Base-by-base conservation (phyloP, 2,329 filamentous ascomycete species). In the Pochonia chlamydosporia region DNA sequence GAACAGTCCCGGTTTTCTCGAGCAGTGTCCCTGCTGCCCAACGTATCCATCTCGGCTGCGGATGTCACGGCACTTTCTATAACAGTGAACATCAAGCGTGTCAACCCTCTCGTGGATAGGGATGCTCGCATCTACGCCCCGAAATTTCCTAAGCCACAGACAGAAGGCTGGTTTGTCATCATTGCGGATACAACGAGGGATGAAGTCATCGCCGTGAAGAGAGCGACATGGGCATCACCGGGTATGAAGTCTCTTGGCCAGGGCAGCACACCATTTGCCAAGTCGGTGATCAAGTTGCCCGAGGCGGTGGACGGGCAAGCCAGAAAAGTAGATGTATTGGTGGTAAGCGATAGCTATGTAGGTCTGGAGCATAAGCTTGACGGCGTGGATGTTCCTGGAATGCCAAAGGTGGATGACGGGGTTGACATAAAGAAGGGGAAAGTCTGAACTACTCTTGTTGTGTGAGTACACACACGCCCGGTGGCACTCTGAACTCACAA, bases 141-240 rank as follows among this genome's bases (percentile, higher is more conserved):
- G 3, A 78, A 80, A 20, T 97, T 95, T 68, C 92, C 92, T 1
- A 99, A 99, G 67, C 83, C 90, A 14, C 93, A 99, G 66, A 93
- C 83, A 0, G 93, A 99, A 61, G 91, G 91, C 0, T 97, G 85
- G 79, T 97, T 99, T 65, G 80, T 93, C 13, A 62, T 97, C 20
- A 76, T 95, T 0, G 84, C 82, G 6, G 82, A 87, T 56, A 59
- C 78, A 3, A 71, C 71, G 1, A 77, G 69, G 6, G 89, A 92
- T 49, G 89, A 96, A 56, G 76, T 97, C 33, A 67, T 96, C 4
- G 92, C 87, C 3, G 73, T 99, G 52, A 97, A 96, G 75, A 76
- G 93, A 25, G 79, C 93, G 0, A 84, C 83, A 2, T 97, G 93
- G 91, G 62, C 56, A 46, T 49, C 62, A 30, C 49, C 47, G 25